A percentile compares a stretch with the other conserved stretches of the same genome.
Conservation (phyloP, 805 yeast genomes). For the Maudiozyma pseudohumilis region DNA sequence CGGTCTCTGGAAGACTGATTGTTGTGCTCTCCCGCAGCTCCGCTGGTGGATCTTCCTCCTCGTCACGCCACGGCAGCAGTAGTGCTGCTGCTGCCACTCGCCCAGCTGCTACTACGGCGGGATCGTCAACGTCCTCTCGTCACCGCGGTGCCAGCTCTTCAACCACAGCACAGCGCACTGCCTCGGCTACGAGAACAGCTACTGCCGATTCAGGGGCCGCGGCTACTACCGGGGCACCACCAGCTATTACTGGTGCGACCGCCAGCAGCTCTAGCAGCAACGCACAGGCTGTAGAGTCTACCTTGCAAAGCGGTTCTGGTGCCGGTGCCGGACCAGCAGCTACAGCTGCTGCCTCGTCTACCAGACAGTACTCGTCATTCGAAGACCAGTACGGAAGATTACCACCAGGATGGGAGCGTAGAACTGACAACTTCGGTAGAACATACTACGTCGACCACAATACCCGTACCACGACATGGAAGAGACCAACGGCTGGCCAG, state of each 20-base stretch:
- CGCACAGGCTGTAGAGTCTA: slow-evolving; percentile 26
- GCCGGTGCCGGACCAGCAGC: slow-evolving; percentile 12
- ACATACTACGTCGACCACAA: slow-evolving; percentile 97
- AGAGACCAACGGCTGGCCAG: slow-evolving; percentile 80
- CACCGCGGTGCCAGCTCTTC: slow-evolving; percentile 4
- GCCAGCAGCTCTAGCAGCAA: slow-evolving; percentile 14
- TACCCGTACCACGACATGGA: slow-evolving; percentile 98
- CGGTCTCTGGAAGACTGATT: slow-evolving; percentile 88
- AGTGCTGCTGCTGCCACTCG: not conserved
- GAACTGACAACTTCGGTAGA: slow-evolving; percentile 95
- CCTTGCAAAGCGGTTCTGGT: slow-evolving; percentile 19
- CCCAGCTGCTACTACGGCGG: slow-evolving; percentile 4
- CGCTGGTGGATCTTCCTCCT: slow-evolving; percentile 10
- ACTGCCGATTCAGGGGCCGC: slow-evolving; percentile 7
- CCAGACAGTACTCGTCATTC: slow-evolving; percentile 77
- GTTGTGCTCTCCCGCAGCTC: slow-evolving; percentile 46
- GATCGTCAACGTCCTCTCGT: not conserved
- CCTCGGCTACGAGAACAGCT: not conserved
- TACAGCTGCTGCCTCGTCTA: slow-evolving; percentile 3
- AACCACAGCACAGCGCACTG: slow-evolving; percentile 4
- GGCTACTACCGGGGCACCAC: slow-evolving; percentile 6
- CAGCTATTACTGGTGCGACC: too few species aligned
- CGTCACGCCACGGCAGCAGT: slow-evolving; percentile 19
- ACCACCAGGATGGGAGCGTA: slow-evolving; percentile 98
- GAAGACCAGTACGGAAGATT: slow-evolving; percentile 95